Conservation (phyloP, 495 filamentous ascomycete species). For the Podospora pseudocomata region DNA sequence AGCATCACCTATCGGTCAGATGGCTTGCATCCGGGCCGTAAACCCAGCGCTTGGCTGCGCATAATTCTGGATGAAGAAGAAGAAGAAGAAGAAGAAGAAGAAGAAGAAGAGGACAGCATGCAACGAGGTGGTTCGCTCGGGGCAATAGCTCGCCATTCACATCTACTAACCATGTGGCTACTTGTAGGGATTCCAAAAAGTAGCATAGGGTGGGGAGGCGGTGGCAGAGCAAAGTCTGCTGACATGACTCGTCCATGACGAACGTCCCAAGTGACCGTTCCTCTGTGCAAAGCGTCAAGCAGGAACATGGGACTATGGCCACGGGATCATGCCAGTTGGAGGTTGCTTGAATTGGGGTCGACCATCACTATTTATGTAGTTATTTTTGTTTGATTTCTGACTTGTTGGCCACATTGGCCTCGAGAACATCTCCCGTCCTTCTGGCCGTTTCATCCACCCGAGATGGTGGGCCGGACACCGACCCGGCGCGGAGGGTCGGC, state of each 20-base stretch:
- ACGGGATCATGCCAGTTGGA: slow-evolving; percentile 3
- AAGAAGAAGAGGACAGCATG: too few species aligned
- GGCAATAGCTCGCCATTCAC: too few species aligned
- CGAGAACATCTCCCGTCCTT: background rate
- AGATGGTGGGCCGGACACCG: background rate
- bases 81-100: too few species aligned
- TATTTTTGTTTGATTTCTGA: too few species aligned
- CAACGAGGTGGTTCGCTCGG: too few species aligned
- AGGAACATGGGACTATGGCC: slow-evolving; percentile 5
- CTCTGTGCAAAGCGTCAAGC: background rate
- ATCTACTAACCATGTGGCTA: background rate
- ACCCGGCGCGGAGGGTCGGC: background rate
- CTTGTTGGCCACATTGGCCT: too few species aligned
- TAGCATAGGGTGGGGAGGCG: background rate
- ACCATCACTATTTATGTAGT: too few species aligned
- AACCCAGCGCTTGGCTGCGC: background rate
- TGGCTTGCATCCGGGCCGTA: background rate
- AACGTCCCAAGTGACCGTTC: slow-evolving; percentile 9
- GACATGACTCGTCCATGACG: slow-evolving; percentile 16
- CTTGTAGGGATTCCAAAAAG: background rate
- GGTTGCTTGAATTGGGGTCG: background rate
- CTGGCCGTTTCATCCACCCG: background rate
- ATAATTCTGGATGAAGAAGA: background rate
- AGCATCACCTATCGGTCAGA: background rate
- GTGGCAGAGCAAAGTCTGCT: slow-evolving; percentile 10